Evolutionary conservation across 805 yeast genomes (phyloP).

Genomic region (Cyberlindnera nakhonratchasimensis): DNA sequence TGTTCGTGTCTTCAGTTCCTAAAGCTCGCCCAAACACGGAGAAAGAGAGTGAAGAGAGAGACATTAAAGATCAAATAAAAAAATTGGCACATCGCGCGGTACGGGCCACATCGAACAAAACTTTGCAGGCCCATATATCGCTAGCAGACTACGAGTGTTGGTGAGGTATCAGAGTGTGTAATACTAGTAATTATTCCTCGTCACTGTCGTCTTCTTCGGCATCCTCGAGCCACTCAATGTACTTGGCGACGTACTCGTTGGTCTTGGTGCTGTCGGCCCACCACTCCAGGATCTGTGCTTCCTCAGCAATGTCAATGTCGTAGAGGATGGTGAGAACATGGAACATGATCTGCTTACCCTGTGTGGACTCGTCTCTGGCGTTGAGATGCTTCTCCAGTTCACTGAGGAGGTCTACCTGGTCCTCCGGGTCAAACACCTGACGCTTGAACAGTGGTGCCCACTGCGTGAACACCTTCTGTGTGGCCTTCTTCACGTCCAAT

Average conservation of each 20-base stretch:
- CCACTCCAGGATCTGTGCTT: constrained; percentile 78
- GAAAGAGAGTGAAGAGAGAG: neutral
- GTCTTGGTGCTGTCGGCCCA: constrained; percentile 53
- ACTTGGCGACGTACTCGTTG: constrained; percentile 54
- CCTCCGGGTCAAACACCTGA: constrained; percentile 79
- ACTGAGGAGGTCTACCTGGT: constrained; percentile 66
- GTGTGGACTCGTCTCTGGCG: constrained; percentile 28
- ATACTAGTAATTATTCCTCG: constrained; percentile 52
- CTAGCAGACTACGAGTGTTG: no score
- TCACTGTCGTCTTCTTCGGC: constrained; percentile 63
- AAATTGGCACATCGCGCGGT: neutral
- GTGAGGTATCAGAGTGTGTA: no score
- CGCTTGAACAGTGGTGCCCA: constrained; percentile 84
- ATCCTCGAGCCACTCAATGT: constrained; percentile 82
- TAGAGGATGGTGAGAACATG: constrained; percentile 61
- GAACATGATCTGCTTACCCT: constrained; percentile 43
- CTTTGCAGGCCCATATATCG: no score
- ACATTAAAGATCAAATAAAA: neutral
- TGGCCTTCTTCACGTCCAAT: constrained; percentile 71
- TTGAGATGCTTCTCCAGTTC: constrained; percentile 40
- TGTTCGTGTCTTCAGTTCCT: neutral
- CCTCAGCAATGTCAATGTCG: constrained; percentile 79
- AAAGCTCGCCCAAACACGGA: neutral
- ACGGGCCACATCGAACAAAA: constrained; percentile 1
- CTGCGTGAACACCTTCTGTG: constrained; percentile 64